These are phyloP conservation scores for Penicillium longicatenatum DNA, from an alignment of 495 filamentous ascomycete species.

Conservation along the genomic window DNA sequence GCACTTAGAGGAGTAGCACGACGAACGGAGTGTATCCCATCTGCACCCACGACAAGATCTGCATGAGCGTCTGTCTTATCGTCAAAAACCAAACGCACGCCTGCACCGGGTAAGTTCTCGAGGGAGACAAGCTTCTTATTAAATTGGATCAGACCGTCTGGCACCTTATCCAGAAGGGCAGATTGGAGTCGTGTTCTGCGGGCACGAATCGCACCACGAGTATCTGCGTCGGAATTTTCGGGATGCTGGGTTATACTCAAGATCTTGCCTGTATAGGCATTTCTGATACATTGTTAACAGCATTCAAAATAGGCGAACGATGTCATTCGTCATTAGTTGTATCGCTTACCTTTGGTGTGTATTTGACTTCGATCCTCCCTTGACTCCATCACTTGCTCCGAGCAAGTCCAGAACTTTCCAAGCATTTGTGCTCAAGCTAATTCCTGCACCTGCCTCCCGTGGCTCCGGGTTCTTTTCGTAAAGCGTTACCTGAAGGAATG, in stretches of 20 bases:
- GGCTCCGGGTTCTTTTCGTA: constrained; percentile 52
- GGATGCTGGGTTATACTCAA: constrained; percentile 14
- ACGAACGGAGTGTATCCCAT: constrained; percentile 54
- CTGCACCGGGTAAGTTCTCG: constrained; percentile 26
- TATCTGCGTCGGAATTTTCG: constrained; percentile 14
- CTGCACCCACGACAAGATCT: constrained; percentile 54
- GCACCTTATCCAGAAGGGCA: constrained; percentile 39
- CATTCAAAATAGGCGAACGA: not conserved
- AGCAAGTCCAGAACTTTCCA: constrained; percentile 51
- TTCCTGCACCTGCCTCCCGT: constrained; percentile 51
- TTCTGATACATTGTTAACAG: not conserved
- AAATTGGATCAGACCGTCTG: constrained; percentile 38
- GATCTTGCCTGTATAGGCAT: constrained; percentile 27
- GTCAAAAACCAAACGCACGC: constrained; percentile 32
- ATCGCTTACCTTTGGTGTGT: constrained; percentile 21
- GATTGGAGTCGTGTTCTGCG: constrained; percentile 43
- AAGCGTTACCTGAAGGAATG: constrained; percentile 44
- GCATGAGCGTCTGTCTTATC: constrained; percentile 38
- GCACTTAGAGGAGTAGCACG: not conserved
- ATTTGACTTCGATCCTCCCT: constrained; percentile 24
- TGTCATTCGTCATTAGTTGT: too few species aligned
- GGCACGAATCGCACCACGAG: constrained; percentile 28
- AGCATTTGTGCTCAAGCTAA: constrained; percentile 38
- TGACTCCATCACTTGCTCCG: constrained; percentile 42
- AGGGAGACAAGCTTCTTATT: constrained; percentile 39